phyloP scores from a whole-genome alignment of 2,329 filamentous ascomycete genomes.

The Aspergillus intermedius region DNA sequence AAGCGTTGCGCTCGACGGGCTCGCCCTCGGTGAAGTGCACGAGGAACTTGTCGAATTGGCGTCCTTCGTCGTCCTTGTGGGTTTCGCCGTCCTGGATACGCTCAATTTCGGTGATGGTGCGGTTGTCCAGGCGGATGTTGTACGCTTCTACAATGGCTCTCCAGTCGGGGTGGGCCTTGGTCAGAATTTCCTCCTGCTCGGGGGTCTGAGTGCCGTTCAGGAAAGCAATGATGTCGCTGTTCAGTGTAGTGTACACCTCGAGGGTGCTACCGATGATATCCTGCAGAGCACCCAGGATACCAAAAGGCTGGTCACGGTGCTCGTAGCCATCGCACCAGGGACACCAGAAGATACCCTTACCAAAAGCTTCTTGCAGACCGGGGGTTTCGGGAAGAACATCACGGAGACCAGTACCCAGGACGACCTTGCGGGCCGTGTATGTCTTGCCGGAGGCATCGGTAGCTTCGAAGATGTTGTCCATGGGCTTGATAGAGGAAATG shows the following conservation, averaged over 20 bases:
- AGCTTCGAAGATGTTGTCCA: slow-evolving; percentile 40
- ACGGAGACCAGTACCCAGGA: slow-evolving; percentile 53
- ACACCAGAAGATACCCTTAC: slow-evolving; percentile 57
- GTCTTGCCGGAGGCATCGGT: slow-evolving; percentile 27
- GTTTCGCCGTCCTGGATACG: slow-evolving; percentile 36
- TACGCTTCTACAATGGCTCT: slow-evolving; percentile 44
- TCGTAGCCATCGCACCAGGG: slow-evolving; percentile 61
- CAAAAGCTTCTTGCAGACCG: slow-evolving; percentile 51
- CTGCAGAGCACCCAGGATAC: slow-evolving; percentile 45
- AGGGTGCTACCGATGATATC: slow-evolving; percentile 42
- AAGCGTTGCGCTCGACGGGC: slow-evolving; percentile 44
- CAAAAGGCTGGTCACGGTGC: slow-evolving; percentile 53
- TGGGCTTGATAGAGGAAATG: slow-evolving; percentile 33
- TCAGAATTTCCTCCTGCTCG: slow-evolving; percentile 34
- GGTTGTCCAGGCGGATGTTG: slow-evolving; percentile 51
- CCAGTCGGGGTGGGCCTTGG: slow-evolving; percentile 43
- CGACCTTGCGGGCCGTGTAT: slow-evolving; percentile 48
- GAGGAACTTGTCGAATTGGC: slow-evolving; percentile 51
- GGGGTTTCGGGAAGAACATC: slow-evolving; percentile 53
- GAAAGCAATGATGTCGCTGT: slow-evolving; percentile 51
- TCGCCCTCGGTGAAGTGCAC: slow-evolving; percentile 47
- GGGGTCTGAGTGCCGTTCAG: slow-evolving; percentile 54
- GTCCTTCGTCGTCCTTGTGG: slow-evolving; percentile 20
- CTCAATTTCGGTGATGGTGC: slow-evolving; percentile 45
- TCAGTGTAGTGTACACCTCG: slow-evolving; percentile 52